Evolutionary conservation across 148 eudicot species (phyloP), one percentile per base, ranked within the genome.

Genomic region (Dysphania ambrosioides): DNA sequence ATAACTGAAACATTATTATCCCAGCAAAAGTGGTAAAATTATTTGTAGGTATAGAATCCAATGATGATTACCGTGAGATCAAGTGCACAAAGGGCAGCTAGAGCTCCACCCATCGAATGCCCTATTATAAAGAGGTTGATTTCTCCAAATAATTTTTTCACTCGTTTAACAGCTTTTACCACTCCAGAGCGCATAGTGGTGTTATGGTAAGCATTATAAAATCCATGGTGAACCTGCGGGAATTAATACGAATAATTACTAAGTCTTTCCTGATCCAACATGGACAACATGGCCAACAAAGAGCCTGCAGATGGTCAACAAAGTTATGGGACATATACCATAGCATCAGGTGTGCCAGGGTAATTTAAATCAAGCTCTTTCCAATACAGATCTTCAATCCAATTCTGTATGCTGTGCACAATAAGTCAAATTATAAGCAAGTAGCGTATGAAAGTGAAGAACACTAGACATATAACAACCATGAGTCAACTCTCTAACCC

Each of bases 71-170:
- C 99, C 80, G 68, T 79, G 38, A 95, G 93, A 85, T 95, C 99
- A 76, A 95, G 85, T 38, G 86, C 99, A 78, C 97, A 95, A 72
- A 95, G 84, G 42, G 93, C 82, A 85, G 99, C 97, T 85, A 95
- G 92, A 66, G 99, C 97, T 60, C 99, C 99, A 71, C 97, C 99
- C 99, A 95, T 95, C 56, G 99, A 95, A 81, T 95, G 99, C 30
- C 99, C 99, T 57, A 91, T 83, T 12, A 90, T 90, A 75, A 92
- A 79, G 35, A 95, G 73, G 44, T 87, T 58, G 21, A 88, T 58
- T 49, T 86, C 85, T 55, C 97, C 97, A 76, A 87, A 90, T 24
- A 83, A 57, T 64, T 86, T 85, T 76, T 82, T 88, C 70, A 88
- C 91, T 77, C 79, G 80, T 79, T 85, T 75, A 69, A 95, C 81